Evolutionary conservation across 2,329 filamentous ascomycete genomes (phyloP).

Genomic region (Huntiella decipiens): DNA sequence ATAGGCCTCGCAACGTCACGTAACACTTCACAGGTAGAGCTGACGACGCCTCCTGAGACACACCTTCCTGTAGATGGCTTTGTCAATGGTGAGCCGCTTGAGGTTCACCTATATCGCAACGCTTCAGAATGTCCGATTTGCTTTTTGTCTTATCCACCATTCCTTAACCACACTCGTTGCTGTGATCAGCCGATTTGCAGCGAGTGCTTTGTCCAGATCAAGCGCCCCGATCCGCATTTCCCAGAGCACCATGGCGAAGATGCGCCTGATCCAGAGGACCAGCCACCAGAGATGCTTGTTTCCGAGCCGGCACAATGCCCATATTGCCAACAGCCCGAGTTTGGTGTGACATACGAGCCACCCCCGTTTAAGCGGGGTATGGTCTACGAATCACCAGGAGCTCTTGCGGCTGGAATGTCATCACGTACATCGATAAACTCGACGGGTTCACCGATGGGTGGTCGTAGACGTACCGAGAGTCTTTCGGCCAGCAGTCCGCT

Average conservation of each 20-base stretch:
- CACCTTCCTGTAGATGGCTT: slow-evolving; percentile 63
- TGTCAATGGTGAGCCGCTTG: slow-evolving; percentile 84
- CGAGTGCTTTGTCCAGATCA: slow-evolving; percentile 98
- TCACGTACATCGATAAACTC: slow-evolving; percentile 66
- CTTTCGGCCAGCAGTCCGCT: slow-evolving; percentile 67
- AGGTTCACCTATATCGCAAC: slow-evolving; percentile 86
- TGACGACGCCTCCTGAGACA: slow-evolving; percentile 53
- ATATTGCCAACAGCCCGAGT: slow-evolving; percentile 87
- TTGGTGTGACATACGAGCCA: slow-evolving; percentile 85
- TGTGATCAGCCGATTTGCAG: slow-evolving; percentile 95
- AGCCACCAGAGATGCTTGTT: slow-evolving; percentile 46
- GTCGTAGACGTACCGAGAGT: slow-evolving; percentile 32
- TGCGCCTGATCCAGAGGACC: slow-evolving; percentile 13
- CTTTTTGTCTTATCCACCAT: slow-evolving; percentile 87
- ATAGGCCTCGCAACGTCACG: slow-evolving; percentile 50
- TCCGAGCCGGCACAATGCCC: slow-evolving; percentile 86
- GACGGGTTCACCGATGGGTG: slow-evolving; percentile 23
- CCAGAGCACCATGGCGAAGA: slow-evolving; percentile 54
- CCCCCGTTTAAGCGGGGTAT: slow-evolving; percentile 78
- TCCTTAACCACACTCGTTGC: slow-evolving; percentile 83
- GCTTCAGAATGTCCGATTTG: slow-evolving; percentile 86
- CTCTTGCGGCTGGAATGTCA: slow-evolving; percentile 55
- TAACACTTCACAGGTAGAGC: slow-evolving; percentile 52
- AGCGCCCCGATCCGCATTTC: slow-evolving; percentile 75
- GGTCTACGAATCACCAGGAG: slow-evolving; percentile 29